Evolutionary conservation across 2,329 filamentous ascomycete species (phyloP), one percentile per base, ranked within the genome.

Genomic region (Mycosphaerelloides madeirae): DNA sequence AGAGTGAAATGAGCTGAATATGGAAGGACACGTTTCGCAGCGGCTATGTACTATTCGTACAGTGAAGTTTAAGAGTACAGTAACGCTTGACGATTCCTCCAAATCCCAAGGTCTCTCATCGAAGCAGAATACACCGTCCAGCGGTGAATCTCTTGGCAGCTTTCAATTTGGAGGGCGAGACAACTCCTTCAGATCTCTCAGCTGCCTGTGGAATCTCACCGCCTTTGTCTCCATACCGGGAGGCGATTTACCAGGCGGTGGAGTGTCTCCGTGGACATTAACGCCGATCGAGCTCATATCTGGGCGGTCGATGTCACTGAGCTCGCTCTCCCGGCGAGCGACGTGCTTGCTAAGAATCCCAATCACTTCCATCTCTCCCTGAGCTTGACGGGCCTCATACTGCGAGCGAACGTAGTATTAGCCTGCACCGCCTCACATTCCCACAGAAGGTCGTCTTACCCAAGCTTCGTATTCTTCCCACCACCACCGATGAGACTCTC

Each of bases 401-500:
- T 48, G 25, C 20, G 13, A 2, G 11, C n/a, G 13, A 37, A 29
- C 28, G 20, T n/a, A 32, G 13, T 13, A 32, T n/a, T 16, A n/a
- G 15, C 13, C 13, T n/a, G n/a, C n/a, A n/a, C n/a, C n/a, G n/a
- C n/a, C 13, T 13, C 31, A 32, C 5, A 32, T n/a, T n/a, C 13
- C 5, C 13, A n/a, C 13, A n/a, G 15, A 16, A 19, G 40, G 29
- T 29, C 9, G 5, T 13, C 33, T 43, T 44, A 48, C 57, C 73
- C 73, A 75, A 2, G 56, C 53, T 3, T 58, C 61, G 46, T 66
- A 76, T 33, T 66, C 61, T 12, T 66, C 56, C 73, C 73, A 77
- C 74, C 74, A 77, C 73, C 72, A 74, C 22, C 49, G 50, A 59
- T 77, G 73, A 19, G 72, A 74, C 32, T 64, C 66, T 1, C 73